Base-by-base conservation (phyloP, 768 basidiomycete genomes). In the Flagelloscypha sp. region DNA sequence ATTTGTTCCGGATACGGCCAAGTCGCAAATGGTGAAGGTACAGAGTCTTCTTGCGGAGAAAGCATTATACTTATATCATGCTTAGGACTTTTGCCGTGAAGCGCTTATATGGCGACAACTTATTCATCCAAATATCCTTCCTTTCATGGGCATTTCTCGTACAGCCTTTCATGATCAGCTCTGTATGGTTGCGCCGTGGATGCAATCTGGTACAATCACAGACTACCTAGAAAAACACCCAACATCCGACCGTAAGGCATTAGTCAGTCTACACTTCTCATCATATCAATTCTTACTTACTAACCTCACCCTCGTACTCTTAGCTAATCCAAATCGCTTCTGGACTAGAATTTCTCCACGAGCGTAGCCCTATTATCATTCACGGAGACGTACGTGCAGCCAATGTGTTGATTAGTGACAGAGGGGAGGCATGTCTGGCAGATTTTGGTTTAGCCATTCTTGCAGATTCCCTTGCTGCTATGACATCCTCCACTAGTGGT, bases 151-250 rank as follows among this genome's bases (percentile, higher is more conserved):
- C 2, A 47, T 56, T 9, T 52, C 55, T 27, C 23, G 34, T 0
- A 44, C 46, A 12, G 44, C 44, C 8, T 57, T 57, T 30, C 40
- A 46, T 3, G 33, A 36, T 5, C 40, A 41, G 15, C 38, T 49
- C 17, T 57, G 53, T 30, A 41, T 57, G 44, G 53, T 54, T 24
- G 53, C 55, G 1, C 55, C 53, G 2, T 55, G 53, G 53, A 55
- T 57, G 52, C 36, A 41, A 19, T 43, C 52, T 27, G 52, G 55
- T 0, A 55, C 48, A 12, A 42, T 57, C 18, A 17, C 48, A 1
- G 40, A 44, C 16, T 48, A 49, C 40, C 37, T 52, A 24, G 40
- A 45, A 15, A 29, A 43, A 6, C 39, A 47, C 24, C n/a, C n/a
- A n/a, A n/a, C n/a, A n/a, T n/a, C n/a, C n/a, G n/a, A n/a, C n/a